Conservation (phyloP, 352 stramenopile species). For the Phytophthora vignae region DNA sequence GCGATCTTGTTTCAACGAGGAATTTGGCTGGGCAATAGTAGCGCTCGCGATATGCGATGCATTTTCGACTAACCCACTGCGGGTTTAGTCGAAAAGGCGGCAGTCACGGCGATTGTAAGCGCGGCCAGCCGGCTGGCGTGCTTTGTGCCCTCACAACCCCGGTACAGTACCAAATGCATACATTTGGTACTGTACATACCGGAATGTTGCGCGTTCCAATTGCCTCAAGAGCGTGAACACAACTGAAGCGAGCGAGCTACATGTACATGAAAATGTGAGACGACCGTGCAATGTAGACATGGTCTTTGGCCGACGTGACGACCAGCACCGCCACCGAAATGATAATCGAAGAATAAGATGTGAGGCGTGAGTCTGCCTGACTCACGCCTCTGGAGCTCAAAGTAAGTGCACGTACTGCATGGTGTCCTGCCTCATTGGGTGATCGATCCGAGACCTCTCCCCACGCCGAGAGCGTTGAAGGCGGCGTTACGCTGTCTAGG, state of each 20-base stretch:
- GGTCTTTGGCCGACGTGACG: conserved; percentile 2
- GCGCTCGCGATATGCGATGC: not conserved
- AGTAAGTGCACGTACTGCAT: too few relatives aligned
- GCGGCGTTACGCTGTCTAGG: too few relatives aligned
- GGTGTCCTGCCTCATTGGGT: too few relatives aligned
- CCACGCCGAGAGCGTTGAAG: too few relatives aligned
- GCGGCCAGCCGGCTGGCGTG: not conserved
- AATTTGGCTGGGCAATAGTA: not conserved
- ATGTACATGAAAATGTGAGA: too few relatives aligned
- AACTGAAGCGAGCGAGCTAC: not conserved
- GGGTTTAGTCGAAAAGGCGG: not conserved
- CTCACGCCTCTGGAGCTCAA: not conserved
- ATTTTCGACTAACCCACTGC: not conserved
- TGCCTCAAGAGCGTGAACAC: conserved; percentile 7
- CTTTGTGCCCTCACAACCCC: too few relatives aligned
- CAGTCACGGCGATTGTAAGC: not conserved
- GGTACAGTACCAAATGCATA: too few relatives aligned
- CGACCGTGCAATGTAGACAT: conserved; percentile 8
- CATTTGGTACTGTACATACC: too few relatives aligned
- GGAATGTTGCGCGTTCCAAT: not conserved
- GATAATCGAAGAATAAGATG: conserved; percentile 36
- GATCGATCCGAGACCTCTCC: too few relatives aligned
- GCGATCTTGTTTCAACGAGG: not conserved
- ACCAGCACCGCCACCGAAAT: conserved; percentile 20
- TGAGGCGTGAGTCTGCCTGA: too few relatives aligned